phyloP scores from a whole-genome alignment of 441 rosid species.

The Manihot esculenta region DNA sequence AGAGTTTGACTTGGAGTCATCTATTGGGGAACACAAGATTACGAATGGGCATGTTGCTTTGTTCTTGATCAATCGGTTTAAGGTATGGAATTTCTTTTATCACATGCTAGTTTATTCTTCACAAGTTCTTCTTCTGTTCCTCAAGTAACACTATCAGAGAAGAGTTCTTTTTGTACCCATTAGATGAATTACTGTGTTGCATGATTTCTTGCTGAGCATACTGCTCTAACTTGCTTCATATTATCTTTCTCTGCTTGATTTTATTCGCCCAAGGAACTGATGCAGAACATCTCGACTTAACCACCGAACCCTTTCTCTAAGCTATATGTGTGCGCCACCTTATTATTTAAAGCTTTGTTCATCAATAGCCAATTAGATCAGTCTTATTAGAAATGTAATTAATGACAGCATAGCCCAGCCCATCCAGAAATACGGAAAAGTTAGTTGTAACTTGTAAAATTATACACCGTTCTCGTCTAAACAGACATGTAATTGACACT shows the following conservation, averaged over 20 bases:
- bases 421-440: no score
- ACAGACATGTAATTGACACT: neutral
- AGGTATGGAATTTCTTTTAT: conserved; percentile 48
- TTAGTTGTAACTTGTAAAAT: neutral
- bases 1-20: conserved; percentile 71
- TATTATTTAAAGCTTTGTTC: no score
- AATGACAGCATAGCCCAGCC: no score
- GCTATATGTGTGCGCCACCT: neutral
- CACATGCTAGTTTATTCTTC: neutral
- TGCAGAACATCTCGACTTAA: neutral
- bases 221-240: neutral
- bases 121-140: neutral
- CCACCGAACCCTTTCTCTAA: neutral
- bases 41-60: conserved; percentile 63
- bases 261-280: neutral
- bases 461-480: neutral
- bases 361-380: neutral
- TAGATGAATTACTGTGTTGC: neutral
- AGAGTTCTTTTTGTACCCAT: neutral
- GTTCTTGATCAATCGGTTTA: conserved; percentile 72
- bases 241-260: neutral
- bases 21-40: conserved; percentile 88
- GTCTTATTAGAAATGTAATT: neutral
- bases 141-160: neutral
- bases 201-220: neutral